These are phyloP conservation scores for Castanea sativa DNA, from an alignment of 306 rosid species.

Conservation along the genomic window DNA sequence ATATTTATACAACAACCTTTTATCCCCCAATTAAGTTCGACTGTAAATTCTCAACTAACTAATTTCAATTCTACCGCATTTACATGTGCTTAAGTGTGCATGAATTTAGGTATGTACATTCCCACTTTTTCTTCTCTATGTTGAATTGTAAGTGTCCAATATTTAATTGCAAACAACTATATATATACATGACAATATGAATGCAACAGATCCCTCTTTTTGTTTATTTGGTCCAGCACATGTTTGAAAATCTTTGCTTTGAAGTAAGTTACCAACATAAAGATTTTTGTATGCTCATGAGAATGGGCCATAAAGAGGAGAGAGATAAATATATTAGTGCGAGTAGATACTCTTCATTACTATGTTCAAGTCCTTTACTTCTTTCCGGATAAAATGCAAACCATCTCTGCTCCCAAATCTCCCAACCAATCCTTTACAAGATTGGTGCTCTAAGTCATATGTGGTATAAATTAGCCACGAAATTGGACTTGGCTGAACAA, in stretches of 20 bases:
- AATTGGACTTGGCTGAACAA: constrained; percentile 18
- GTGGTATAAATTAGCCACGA: constrained; percentile 1
- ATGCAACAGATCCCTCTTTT: neutral
- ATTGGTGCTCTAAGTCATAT: constrained; percentile 4
- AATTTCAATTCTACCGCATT: too few species aligned
- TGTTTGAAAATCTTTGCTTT: neutral
- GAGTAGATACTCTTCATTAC: constrained; percentile 2
- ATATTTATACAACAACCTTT: too few species aligned
- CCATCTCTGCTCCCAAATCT: constrained; percentile 48
- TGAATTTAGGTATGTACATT: too few species aligned
- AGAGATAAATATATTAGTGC: neutral
- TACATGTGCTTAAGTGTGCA: too few species aligned
- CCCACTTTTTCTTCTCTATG: too few species aligned
- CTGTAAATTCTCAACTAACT: too few species aligned
- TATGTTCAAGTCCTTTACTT: constrained; percentile 13
- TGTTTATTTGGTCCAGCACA: neutral
- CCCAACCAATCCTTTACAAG: constrained; percentile 23
- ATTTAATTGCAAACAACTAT: too few species aligned
- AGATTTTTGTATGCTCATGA: neutral
- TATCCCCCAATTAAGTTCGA: too few species aligned
- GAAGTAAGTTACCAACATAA: neutral
- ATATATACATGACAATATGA: neutral
- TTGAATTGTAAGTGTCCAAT: too few species aligned
- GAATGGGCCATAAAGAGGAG: neutral
- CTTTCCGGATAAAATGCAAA: constrained; percentile 60